These are phyloP conservation scores for Novakomyces olei DNA, from an alignment of 805 yeast genomes.

Conservation along the genomic window DNA sequence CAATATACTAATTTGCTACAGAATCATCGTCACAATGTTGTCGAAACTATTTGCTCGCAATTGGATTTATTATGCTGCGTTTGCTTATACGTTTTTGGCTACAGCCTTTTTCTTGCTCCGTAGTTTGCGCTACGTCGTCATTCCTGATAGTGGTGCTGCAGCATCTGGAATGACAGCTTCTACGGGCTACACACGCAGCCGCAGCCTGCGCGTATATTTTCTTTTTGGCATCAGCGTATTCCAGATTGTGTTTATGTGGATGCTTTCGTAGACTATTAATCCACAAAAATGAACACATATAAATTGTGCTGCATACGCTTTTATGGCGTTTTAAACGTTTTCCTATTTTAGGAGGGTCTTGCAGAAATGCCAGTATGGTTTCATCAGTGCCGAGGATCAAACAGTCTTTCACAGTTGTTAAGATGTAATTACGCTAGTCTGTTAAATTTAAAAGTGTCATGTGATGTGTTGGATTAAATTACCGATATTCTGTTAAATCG, in stretches of 20 bases:
- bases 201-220: constrained; percentile 68
- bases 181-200: constrained; percentile 32
- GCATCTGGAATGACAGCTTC: constrained; percentile 26
- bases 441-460: too few relatives aligned
- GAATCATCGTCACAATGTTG: constrained; percentile 15
- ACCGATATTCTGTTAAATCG: too few relatives aligned
- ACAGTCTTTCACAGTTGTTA: too few relatives aligned
- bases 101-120: constrained; percentile 28
- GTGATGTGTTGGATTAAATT: too few relatives aligned
- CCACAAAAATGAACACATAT: too few relatives aligned
- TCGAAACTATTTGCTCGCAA: constrained; percentile 1
- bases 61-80: constrained; percentile 26
- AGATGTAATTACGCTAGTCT: too few relatives aligned
- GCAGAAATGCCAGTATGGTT: background rate
- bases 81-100: constrained; percentile 29
- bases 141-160: constrained; percentile 30
- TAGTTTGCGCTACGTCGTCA: constrained; percentile 42
- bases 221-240: constrained; percentile 60
- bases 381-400: too few relatives aligned
- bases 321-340: too few relatives aligned
- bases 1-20: constrained; percentile 16
- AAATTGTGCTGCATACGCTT: too few relatives aligned
- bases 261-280: constrained; percentile 29
- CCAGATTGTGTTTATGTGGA: constrained; percentile 56
- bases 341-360: too few relatives aligned